Evolutionary conservation across 306 rosid genomes (phyloP), one percentile per base, ranked within the genome.

Genomic region (Hippophae rhamnoides): DNA sequence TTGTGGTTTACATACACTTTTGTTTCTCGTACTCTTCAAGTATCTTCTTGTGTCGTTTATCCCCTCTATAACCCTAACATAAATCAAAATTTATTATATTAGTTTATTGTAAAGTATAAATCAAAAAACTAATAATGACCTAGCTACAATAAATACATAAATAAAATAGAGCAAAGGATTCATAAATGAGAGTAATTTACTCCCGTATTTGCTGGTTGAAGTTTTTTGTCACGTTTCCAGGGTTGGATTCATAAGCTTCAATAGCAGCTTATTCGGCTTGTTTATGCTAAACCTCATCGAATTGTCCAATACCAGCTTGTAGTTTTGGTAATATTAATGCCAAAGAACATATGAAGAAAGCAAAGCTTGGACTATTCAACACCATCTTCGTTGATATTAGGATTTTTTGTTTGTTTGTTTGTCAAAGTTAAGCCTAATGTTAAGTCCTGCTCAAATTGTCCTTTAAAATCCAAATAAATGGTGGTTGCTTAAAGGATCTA

Each of bases 251-350:
- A 38, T 73, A 92, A 54, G 86, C 81, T 10, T 65, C 5, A 1
- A 74, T 69, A 13, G 84, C 79, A 8, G 96, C 83, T 42, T 49
- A 31, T 3, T 51, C n/a, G 0, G 70, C 72, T 74, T 75, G 74
- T 1, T 8, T 40, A 64, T 57, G 13, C 60, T 70, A 71, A 51
- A 8, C 72, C 0, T 81, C 75, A 18, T 92, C 93, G 26, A 43
- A 69, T 41, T 72, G 65, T 6, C 13, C 86, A 18, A 78, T 63
- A n/a, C 69, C 67, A 48, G 82, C 96, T 23, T 60, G 67, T 13
- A 85, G 51, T 78, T 81, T 70, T 46, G 92, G 89, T 50, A 85
- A 31, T 31, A 71, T 10, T 12, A 82, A 55, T 65, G 79, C 76
- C 13, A 92, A 50, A 31, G 73, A 57, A 55, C 38, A 27, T 27